A percentile compares a stretch with the other conserved stretches of the same genome.
Evolutionary conservation across 257 asterid genomes (phyloP).

Genomic region (Primulina eburnea): DNA sequence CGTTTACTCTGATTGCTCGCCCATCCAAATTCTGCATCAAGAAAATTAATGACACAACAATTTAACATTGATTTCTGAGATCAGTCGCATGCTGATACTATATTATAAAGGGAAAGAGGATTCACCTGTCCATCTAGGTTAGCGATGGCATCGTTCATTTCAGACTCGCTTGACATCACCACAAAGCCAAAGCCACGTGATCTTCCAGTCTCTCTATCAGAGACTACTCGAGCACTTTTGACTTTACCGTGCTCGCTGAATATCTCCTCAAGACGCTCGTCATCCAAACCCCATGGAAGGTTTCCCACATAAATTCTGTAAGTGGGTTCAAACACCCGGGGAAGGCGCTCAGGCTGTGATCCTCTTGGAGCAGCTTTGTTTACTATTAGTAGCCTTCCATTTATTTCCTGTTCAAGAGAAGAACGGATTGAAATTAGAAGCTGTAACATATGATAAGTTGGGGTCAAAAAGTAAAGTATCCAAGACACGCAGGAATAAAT

Average conservation of each 20-base stretch:
- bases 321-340: conserved; percentile 51
- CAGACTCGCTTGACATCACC: conserved; percentile 70
- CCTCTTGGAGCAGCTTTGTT: conserved; percentile 33
- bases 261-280: conserved; percentile 62
- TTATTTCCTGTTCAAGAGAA: conserved; percentile 54
- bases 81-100: not conserved
- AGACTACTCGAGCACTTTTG: conserved; percentile 67
- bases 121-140: conserved; percentile 91
- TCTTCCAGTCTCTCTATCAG: conserved; percentile 71
- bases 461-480: too few species aligned
- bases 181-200: conserved; percentile 98
- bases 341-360: conserved; percentile 69
- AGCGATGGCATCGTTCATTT: conserved; percentile 79
- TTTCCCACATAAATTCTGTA: conserved; percentile 77
- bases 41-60: not conserved
- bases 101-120: not conserved
- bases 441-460: too few species aligned
- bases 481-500: too few species aligned
- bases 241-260: conserved; percentile 90
- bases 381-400: conserved; percentile 71
- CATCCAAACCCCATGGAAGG: conserved; percentile 79
- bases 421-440: not conserved
- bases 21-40: conserved; percentile 53
- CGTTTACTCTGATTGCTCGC: conserved; percentile 42
- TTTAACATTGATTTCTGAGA: not conserved